Evolutionary conservation across 352 stramenopile species (phyloP), one percentile per base, ranked within the genome.

Genomic region (Globisporangium nagaii): DNA sequence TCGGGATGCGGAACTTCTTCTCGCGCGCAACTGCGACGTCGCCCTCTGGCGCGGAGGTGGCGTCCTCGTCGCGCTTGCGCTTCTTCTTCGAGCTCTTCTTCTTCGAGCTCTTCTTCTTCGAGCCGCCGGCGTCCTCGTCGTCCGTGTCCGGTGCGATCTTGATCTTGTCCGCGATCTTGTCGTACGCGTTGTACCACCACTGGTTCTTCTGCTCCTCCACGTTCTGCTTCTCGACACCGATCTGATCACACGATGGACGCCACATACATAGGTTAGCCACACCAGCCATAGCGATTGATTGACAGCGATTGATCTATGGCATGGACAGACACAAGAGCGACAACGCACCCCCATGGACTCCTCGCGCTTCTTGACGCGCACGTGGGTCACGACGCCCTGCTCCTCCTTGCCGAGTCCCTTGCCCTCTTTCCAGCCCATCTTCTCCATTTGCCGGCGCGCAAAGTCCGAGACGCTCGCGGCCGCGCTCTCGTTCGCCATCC

Each of bases 341-440:
- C 12, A n/a, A 47, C 56, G 48, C 44, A 62, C 73, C 35, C 95
- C 95, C 66, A 93, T 80, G 57, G 94, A 79, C 67, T 98, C 94
- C 28, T 97, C 79, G 47, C 95, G 90, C 62, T 97, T 96, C 64
- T 95, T 88, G 10, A 98, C 95, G 57, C 88, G 89, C 35, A 99
- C 81, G 75, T 98, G 95, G 22, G 84, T 93, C 31, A 83, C 74
- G 13, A 98, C 88, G 45, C 96, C 96, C 60, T 98, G 78, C 60
- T 97, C 84, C 50, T 93, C 68, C 73, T 98, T 99, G 57, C 96
- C 96, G 11, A 99, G 77, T 1, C 96, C 96, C 56, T 98, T 97
- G 58, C 96, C 96, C 58, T 96, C 84, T 43, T 64, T 90, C 95
- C 95, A 99, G 59, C 96, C 96, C 90, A 99, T 98, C 62, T 97